Conservation (phyloP, 495 filamentous ascomycete genomes). For the Cercophora sp. region DNA sequence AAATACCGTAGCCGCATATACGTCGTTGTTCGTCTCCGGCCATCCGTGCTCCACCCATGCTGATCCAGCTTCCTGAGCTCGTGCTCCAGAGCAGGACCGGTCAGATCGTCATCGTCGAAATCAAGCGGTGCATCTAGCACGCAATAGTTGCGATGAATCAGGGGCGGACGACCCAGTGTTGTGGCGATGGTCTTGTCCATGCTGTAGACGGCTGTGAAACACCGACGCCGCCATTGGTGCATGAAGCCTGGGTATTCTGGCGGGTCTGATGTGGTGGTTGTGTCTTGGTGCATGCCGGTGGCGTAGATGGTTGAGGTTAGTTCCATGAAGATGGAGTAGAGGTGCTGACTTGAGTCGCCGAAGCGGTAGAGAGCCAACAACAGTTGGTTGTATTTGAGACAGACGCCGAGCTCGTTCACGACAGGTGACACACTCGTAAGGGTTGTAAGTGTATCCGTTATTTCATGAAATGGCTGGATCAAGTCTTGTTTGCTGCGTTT, state of each 20-base stretch:
- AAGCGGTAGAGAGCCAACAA: conserved; percentile 12
- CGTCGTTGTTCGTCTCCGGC: conserved; percentile 5
- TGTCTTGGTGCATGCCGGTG: conserved; percentile 12
- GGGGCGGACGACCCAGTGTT: conserved; percentile 10
- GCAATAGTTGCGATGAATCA: conserved; percentile 11
- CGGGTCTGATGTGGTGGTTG: neutral
- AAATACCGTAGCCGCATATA: conserved; percentile 13
- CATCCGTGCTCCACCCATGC: conserved; percentile 12
- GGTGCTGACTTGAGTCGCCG: conserved; percentile 11
- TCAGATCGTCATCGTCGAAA: conserved; percentile 11
- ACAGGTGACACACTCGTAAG: conserved; percentile 7
- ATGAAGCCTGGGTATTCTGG: conserved; percentile 8
- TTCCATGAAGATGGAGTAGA: conserved; percentile 12
- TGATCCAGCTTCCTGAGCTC: conserved; percentile 8
- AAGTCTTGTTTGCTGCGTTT: conserved; percentile 8
- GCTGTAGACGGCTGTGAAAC: conserved; percentile 10
- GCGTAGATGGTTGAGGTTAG: conserved; percentile 11
- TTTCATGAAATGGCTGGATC: conserved; percentile 7
- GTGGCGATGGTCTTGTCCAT: conserved; percentile 16
- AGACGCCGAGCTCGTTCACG: conserved; percentile 11
- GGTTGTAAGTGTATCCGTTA: conserved; percentile 4
- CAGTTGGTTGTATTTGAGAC: conserved; percentile 12
- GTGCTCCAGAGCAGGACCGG: conserved; percentile 4
- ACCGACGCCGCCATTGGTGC: conserved; percentile 14
- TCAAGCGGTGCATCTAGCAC: conserved; percentile 11